Conservation (phyloP, 148 eudicot species). For the Fagopyrum tataricum region DNA sequence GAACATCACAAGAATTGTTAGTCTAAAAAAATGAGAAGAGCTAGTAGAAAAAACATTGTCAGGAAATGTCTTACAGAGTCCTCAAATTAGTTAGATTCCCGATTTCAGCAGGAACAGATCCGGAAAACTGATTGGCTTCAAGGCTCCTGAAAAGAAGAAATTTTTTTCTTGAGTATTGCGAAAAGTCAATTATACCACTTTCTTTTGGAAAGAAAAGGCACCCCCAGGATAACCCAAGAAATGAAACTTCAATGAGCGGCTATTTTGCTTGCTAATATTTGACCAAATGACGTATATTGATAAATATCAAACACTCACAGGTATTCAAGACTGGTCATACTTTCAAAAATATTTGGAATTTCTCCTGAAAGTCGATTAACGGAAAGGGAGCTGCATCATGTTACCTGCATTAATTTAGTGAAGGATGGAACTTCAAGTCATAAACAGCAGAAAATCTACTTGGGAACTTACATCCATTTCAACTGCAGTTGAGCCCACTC, state of each 20-base stretch:
- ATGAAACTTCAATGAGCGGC: not conserved
- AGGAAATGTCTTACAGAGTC: constrained; percentile 38
- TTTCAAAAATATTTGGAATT: constrained; percentile 52
- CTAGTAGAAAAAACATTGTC: not conserved
- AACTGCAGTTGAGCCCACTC: constrained; percentile 60
- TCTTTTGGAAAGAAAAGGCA: too few species aligned
- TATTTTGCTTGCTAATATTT: not conserved
- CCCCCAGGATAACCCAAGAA: too few species aligned
- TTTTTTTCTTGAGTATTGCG: not conserved
- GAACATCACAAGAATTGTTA: constrained; percentile 5
- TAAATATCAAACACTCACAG: constrained; percentile 37
- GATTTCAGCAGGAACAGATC: constrained; percentile 31
- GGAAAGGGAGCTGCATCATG: constrained; percentile 54
- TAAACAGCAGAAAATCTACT: constrained; percentile 7
- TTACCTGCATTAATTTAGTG: constrained; percentile 13
- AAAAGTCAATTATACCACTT: not conserved
- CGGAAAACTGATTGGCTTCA: constrained; percentile 61
- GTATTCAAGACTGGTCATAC: constrained; percentile 46
- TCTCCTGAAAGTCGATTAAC: constrained; percentile 63
- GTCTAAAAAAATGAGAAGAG: constrained; percentile 8
- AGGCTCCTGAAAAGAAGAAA: constrained; percentile 50
- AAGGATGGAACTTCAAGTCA: constrained; percentile 5
- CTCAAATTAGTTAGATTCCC: constrained; percentile 41
- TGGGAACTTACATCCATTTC: constrained; percentile 34
- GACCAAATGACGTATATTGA: not conserved